Percentiles rank a stretch among this genome's conserved stretches.
phyloP scores from a whole-genome alignment of 202 grass and related monocot genomes.

The Bolboschoenoplectus hybrid region DNA sequence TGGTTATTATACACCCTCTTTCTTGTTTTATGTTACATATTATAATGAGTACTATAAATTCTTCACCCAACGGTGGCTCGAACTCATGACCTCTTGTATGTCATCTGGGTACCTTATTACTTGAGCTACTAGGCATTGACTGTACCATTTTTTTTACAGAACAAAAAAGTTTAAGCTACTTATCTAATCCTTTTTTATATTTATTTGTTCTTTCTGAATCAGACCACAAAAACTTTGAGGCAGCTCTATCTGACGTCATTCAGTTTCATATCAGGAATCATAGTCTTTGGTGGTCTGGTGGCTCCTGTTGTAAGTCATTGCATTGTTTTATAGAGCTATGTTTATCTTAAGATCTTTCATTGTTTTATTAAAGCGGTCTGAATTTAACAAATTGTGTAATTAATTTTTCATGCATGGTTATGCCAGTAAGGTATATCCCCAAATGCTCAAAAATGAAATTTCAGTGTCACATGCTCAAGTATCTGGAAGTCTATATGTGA shows the following conservation, averaged over 20 bases:
- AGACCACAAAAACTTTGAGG: constrained; percentile 93
- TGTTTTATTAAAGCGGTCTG: not conserved
- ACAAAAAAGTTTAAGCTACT: not conserved
- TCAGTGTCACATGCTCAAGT: not conserved
- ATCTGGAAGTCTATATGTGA: not conserved
- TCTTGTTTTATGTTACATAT: constrained; percentile 13
- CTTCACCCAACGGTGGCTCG: not conserved
- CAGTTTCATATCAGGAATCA: constrained; percentile 82
- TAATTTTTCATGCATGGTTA: not conserved
- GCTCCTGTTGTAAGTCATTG: constrained; percentile 76
- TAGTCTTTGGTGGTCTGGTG: constrained; percentile 79
- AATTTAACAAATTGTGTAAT: not conserved
- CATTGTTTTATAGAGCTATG: constrained; percentile 34
- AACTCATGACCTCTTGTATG: not conserved
- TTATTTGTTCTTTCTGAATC: constrained; percentile 42
- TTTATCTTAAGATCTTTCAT: constrained; percentile 34
- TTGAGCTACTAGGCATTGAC: too few species aligned
- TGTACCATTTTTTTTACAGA: constrained; percentile 18
- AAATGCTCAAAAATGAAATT: constrained; percentile 19
- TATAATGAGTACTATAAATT: constrained; percentile 25
- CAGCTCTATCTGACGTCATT: constrained; percentile 92
- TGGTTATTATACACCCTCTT: constrained; percentile 51
- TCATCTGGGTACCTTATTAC: not conserved
- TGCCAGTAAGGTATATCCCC: not conserved
- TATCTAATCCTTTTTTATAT: not conserved